Percentiles rank a stretch among this genome's conserved stretches.
Evolutionary conservation across 441 rosid genomes (phyloP).

Genomic region (Manihot esculenta): DNA sequence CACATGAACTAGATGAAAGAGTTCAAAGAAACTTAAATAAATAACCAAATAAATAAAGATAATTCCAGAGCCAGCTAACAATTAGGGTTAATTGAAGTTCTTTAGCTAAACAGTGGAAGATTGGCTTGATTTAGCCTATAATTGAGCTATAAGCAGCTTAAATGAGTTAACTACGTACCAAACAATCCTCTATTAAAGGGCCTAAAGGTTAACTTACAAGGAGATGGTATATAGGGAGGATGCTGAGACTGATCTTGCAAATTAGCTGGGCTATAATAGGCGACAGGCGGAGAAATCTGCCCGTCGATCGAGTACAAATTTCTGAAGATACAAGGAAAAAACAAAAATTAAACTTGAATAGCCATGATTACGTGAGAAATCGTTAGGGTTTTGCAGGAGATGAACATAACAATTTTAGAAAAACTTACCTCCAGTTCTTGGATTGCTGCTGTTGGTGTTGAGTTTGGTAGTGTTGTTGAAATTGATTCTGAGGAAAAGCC

Average conservation of each 20-base stretch:
- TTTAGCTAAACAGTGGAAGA: no score
- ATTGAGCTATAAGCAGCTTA: no score
- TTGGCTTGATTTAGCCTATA: no score
- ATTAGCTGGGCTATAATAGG: constrained; percentile 36
- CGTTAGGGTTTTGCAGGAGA: constrained; percentile 24
- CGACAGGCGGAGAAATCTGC: constrained; percentile 53
- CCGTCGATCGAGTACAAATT: constrained; percentile 46
- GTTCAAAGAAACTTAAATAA: no score
- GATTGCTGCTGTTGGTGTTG: constrained; percentile 40
- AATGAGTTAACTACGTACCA: background rate
- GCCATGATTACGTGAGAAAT: background rate
- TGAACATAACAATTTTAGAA: background rate
- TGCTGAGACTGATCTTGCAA: constrained; percentile 71
- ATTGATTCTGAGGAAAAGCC: constrained; percentile 48
- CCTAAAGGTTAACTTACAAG: constrained; percentile 42
- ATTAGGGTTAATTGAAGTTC: no score
- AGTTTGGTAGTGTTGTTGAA: constrained; percentile 36
- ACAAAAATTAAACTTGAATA: background rate
- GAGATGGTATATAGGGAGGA: constrained; percentile 75
- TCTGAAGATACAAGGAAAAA: constrained; percentile 30
- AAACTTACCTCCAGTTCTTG: constrained; percentile 35
- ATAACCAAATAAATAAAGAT: background rate
- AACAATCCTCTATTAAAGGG: background rate
- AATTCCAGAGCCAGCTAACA: background rate
- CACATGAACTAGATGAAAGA: constrained; percentile 61